Conservation (phyloP, 371 early-diverging fungal species). For the Thermomucor indicae-seudaticae region DNA sequence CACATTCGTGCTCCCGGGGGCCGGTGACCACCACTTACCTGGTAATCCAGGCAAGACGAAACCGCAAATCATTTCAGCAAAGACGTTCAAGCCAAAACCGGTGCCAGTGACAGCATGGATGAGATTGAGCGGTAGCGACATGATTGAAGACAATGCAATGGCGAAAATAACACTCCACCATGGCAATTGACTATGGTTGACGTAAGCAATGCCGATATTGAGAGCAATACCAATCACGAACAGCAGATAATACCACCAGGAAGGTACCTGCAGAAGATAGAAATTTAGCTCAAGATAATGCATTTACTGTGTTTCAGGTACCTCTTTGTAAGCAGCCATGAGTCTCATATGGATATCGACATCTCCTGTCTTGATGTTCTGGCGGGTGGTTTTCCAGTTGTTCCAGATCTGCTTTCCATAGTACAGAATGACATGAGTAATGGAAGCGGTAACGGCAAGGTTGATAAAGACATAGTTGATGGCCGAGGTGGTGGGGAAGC, state of each 20-base stretch:
- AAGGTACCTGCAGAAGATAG: constrained; percentile 61
- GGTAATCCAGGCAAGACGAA: constrained; percentile 38
- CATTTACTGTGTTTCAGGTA: constrained; percentile 20
- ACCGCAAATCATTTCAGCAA: constrained; percentile 62
- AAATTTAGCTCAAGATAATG: constrained; percentile 29
- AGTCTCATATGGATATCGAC: constrained; percentile 27
- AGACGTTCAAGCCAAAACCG: constrained; percentile 50
- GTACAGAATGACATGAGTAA: constrained; percentile 46
- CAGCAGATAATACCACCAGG: constrained; percentile 69
- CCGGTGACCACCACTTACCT: constrained; percentile 11
- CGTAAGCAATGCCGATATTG: constrained; percentile 61
- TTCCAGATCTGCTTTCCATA: constrained; percentile 37
- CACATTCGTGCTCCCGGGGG: too few relatives aligned
- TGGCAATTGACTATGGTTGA: constrained; percentile 45
- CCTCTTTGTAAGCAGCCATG: constrained; percentile 36
- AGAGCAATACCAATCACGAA: constrained; percentile 57
- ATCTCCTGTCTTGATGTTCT: not conserved
- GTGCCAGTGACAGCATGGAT: constrained; percentile 35
- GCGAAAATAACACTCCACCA: constrained; percentile 77
- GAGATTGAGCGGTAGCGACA: constrained; percentile 34
- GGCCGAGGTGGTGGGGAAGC: constrained; percentile 23
- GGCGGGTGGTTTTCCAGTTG: not conserved
- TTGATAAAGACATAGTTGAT: constrained; percentile 31
- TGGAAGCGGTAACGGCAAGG: constrained; percentile 46
- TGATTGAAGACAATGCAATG: constrained; percentile 41